Evolutionary conservation across 495 filamentous ascomycete species (phyloP).

Genomic region (Neurospora sp.): DNA sequence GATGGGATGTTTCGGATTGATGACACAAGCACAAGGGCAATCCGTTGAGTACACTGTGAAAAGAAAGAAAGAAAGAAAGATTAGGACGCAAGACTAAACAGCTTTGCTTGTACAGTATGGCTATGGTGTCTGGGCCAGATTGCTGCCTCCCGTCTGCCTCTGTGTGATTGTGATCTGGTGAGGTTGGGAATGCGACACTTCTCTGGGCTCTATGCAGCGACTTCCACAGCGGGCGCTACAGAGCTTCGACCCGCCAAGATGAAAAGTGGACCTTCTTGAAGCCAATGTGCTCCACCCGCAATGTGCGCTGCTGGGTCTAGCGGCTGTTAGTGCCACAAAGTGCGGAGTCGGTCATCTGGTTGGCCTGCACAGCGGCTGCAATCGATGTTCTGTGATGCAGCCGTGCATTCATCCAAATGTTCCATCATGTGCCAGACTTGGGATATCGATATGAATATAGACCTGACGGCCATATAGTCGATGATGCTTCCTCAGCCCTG

Average conservation of each 20-base stretch:
- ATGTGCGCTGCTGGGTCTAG: not conserved
- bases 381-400: not conserved
- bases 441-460: not conserved
- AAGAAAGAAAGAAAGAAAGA: not conserved
- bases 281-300: not conserved
- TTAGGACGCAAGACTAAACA: not conserved
- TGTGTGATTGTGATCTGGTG: not conserved
- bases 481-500: not conserved
- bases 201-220: constrained; percentile 1
- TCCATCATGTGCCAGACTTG: not conserved
- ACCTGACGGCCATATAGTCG: not conserved
- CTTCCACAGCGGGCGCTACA: not conserved
- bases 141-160: not conserved
- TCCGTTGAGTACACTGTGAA: not conserved
- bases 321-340: not conserved
- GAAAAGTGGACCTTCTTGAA: not conserved
- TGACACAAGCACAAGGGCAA: not conserved
- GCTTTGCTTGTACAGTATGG: not conserved
- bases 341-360: not conserved
- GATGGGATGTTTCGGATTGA: not conserved
- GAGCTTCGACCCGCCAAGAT: constrained; percentile 8
- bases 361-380: not conserved
- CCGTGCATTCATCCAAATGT: not conserved
- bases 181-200: constrained; percentile 18
- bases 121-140: not conserved